Base-by-base conservation (phyloP, 2,329 filamentous ascomycete genomes). In the Fusarium sp. region DNA sequence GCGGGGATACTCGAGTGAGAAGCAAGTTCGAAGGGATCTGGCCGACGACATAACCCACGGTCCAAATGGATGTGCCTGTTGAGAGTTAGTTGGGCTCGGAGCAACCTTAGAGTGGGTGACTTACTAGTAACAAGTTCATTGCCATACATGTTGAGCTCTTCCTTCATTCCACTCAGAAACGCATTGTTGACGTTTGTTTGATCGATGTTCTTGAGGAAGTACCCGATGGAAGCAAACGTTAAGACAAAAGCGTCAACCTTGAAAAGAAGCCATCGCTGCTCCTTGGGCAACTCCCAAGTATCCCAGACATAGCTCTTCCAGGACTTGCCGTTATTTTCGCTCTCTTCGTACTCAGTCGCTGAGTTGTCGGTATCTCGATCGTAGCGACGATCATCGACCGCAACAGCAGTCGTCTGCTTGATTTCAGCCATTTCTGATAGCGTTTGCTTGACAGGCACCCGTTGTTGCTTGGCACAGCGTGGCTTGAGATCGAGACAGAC, bases 131-230 rank as follows among this genome's bases (percentile, higher is more conserved):
- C 74, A n/a, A 77, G 63, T 15, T 77, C 59, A 24, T 77, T 77
- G 5, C 75, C 75, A 17, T 56, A 68, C 62, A 77, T 70, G 8
- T 32, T 41, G 3, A 77, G 42, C 20, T 77, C 75, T 32, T 77
- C 75, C 50, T 77, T 70, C 75, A 77, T 77, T 6, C 75, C 74
- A 45, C 72, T 73, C 0, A 77, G 51, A 20, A 64, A 77, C 0
- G 83, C 83, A 76, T 85, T 85, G 32, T 81, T 82, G 53, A 85
- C 73, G 50, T 85, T 85, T 11, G 79, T 80, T 38, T 83, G 81
- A 50, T 85, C 84, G 3, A 85, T 75, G 9, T 80, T 79, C 53
- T 81, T 81, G 28, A 81, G 69, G n/a, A 81, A 81, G 48, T 80
- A 81, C 2, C 80, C 79, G 12, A 82, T 70, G 6, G 79, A 81